These are phyloP conservation scores for Limonium bicolor DNA, from an alignment of 148 eudicot species.

Conservation along the genomic window DNA sequence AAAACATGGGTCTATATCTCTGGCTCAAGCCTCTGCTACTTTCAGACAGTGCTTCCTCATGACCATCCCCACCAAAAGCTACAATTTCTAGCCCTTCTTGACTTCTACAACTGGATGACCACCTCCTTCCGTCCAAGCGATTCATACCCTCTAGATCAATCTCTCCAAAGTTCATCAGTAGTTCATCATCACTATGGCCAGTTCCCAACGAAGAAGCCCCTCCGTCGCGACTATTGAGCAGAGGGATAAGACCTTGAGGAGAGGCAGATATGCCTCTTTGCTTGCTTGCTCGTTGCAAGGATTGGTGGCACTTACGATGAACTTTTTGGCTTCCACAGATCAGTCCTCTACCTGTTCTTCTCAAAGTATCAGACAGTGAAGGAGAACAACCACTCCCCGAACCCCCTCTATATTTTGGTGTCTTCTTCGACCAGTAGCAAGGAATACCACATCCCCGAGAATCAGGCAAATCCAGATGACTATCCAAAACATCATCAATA, in stretches of 20 bases:
- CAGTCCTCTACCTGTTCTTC: conserved; percentile 56
- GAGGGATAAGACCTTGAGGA: conserved; percentile 53
- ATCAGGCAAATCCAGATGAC: conserved; percentile 52
- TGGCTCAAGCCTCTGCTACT: conserved; percentile 65
- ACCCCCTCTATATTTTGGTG: conserved; percentile 49
- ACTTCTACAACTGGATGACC: conserved; percentile 84
- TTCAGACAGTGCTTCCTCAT: conserved; percentile 50
- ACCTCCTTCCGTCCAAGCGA: conserved; percentile 84
- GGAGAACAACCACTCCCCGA: conserved; percentile 73
- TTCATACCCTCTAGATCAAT: conserved; percentile 84
- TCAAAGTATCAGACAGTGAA: conserved; percentile 74
- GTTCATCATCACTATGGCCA: conserved; percentile 60
- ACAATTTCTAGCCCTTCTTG: conserved; percentile 47
- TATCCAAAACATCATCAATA: conserved; percentile 53
- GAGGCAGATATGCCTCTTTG: conserved; percentile 29
- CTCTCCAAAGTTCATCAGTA: conserved; percentile 67
- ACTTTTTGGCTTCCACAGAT: conserved; percentile 53
- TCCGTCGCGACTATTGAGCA: conserved; percentile 46
- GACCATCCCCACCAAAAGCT: conserved; percentile 41
- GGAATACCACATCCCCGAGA: conserved; percentile 91
- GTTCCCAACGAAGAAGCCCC: conserved; percentile 52
- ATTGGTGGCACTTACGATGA: conserved; percentile 22
- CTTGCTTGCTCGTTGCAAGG: conserved; percentile 35
- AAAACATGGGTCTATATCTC: conserved; percentile 83
- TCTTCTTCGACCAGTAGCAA: conserved; percentile 85